Percentiles rank a stretch among this genome's conserved stretches.
These are phyloP conservation scores for Fusarium sp. DNA, from an alignment of 2,329 filamentous ascomycete species.

Conservation along the genomic window DNA sequence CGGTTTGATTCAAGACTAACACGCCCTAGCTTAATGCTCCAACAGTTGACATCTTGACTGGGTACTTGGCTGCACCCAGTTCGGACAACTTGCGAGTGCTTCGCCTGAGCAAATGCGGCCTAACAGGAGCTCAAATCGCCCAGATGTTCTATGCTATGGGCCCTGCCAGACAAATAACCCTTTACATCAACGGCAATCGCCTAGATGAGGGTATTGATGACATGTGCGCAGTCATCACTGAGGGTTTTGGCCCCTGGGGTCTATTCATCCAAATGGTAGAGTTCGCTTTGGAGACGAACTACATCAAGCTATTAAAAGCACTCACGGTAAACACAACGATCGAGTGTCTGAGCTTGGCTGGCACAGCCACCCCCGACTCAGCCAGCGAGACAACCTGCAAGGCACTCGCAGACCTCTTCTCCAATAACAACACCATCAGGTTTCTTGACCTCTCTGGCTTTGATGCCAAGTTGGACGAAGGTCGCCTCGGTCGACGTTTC, in stretches of 20 bases:
- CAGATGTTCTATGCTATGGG: conserved; percentile 65
- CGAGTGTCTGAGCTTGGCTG: conserved; percentile 65
- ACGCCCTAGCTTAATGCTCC: conserved; percentile 58
- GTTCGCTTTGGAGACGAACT: conserved; percentile 64
- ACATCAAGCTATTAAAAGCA: conserved; percentile 62
- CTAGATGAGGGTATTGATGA: conserved; percentile 65
- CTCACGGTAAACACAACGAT: conserved; percentile 64
- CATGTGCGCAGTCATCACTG: conserved; percentile 60
- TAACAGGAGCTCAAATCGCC: conserved; percentile 63
- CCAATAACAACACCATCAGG: conserved; percentile 62
- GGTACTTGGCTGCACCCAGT: conserved; percentile 57
- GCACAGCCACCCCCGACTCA: conserved; percentile 63
- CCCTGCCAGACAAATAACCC: conserved; percentile 58
- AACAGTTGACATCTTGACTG: conserved; percentile 60
- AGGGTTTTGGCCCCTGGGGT: conserved; percentile 61
- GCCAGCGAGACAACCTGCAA: conserved; percentile 60
- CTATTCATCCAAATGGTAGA: conserved; percentile 70
- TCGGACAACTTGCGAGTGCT: conserved; percentile 58
- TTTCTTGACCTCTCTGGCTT: conserved; percentile 69
- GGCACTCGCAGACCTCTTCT: conserved; percentile 63
- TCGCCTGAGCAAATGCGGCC: conserved; percentile 63
- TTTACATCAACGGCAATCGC: conserved; percentile 64
- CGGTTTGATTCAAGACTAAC: conserved; percentile 15
- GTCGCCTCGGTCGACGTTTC: conserved; percentile 66
- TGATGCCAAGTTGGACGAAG: conserved; percentile 68